phyloP scores from a whole-genome alignment of 208 protist species.

The Leptomonas pyrrhocoris region DNA sequence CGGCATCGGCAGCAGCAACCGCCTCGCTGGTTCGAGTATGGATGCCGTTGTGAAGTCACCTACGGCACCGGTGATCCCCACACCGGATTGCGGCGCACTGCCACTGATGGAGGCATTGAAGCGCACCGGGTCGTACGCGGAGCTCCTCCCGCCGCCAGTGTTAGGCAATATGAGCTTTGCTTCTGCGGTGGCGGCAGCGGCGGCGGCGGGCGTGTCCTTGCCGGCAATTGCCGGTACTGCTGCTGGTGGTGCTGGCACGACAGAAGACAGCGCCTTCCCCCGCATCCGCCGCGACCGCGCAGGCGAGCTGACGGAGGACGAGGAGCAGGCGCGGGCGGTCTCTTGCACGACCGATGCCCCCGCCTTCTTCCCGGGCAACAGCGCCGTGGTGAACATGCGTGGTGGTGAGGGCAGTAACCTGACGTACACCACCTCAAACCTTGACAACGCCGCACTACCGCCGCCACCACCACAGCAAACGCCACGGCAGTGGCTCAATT shows the following conservation, averaged over 20 bases:
- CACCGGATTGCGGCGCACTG: slow-evolving; percentile 22
- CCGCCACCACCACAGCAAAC: slow-evolving; percentile 1
- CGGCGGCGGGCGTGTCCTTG: background rate
- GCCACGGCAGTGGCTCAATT: slow-evolving; percentile 10
- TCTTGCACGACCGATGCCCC: background rate
- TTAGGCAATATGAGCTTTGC: slow-evolving; percentile 10
- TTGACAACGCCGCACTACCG: background rate
- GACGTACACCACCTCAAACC: background rate
- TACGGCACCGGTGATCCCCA: background rate
- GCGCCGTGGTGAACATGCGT: background rate
- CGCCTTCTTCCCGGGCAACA: background rate
- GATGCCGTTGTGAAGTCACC: slow-evolving; percentile 7
- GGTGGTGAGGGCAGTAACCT: background rate
- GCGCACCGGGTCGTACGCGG: slow-evolving; percentile 30
- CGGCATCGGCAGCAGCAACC: background rate
- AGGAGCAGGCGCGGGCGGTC: background rate
- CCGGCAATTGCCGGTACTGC: background rate
- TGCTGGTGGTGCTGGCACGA: no score
- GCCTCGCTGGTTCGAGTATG: background rate
- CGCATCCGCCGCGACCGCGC: background rate
- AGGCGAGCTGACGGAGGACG: slow-evolving; percentile 7
- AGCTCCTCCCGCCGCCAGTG: slow-evolving; percentile 1
- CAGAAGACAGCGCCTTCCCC: background rate
- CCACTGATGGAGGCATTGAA: slow-evolving; percentile 31
- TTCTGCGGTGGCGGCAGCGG: slow-evolving; percentile 4